A percentile compares a stretch with the other conserved stretches of the same genome.
phyloP scores from a whole-genome alignment of 1,284 basidiomycete species.

The Tylopilus sp. region DNA sequence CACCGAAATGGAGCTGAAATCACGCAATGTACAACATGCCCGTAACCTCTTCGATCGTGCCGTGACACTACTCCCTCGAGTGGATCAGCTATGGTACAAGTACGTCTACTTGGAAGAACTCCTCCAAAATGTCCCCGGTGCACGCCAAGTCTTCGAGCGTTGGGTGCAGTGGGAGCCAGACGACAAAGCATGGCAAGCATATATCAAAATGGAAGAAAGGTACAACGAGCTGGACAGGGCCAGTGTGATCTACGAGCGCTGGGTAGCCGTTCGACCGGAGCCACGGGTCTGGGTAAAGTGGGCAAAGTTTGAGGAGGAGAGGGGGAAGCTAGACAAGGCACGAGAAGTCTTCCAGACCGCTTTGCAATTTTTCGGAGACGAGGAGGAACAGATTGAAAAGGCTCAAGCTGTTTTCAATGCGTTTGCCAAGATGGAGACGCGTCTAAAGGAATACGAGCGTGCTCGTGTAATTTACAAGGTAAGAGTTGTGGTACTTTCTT shows the following conservation, averaged over 20 bases:
- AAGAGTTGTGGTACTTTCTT: constrained; percentile 8
- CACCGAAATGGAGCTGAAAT: constrained; percentile 98
- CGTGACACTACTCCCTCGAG: constrained; percentile 91
- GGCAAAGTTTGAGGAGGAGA: constrained; percentile 97
- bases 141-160: constrained; percentile 95
- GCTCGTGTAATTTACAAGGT: constrained; percentile 97
- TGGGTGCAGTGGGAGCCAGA: constrained; percentile 99
- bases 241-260: constrained; percentile 90
- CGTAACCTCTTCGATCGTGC: constrained; percentile 97
- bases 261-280: constrained; percentile 91
- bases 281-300: constrained; percentile 96
- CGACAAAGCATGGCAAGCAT: constrained; percentile 99
- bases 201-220: constrained; percentile 94
- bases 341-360: constrained; percentile 97
- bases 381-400: constrained; percentile 95
- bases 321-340: constrained; percentile 82
- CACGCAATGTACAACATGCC: constrained; percentile 94
- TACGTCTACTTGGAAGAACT: constrained; percentile 99
- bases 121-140: constrained; percentile 91
- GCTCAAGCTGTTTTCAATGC: constrained; percentile 94
- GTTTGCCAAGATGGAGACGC: constrained; percentile 97
- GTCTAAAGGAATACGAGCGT: constrained; percentile 93
- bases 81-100: constrained; percentile 98
- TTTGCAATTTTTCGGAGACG: constrained; percentile 95
- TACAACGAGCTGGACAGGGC: constrained; percentile 92